Conservation (phyloP, 768 basidiomycete species). For the Lactarius hengduanensis region DNA sequence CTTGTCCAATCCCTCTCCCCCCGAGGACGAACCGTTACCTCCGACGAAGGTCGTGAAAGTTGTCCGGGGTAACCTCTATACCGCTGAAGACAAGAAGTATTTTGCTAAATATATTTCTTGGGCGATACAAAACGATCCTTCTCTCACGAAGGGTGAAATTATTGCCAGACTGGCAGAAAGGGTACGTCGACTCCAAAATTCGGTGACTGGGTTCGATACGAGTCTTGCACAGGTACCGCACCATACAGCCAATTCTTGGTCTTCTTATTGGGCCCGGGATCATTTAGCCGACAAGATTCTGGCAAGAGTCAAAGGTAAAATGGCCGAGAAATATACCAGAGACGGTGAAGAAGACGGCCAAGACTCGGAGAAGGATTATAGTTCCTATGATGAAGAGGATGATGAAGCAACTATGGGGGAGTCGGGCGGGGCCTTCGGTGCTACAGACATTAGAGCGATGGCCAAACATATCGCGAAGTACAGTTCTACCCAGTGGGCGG, state of each 20-base stretch:
- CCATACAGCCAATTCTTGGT: constrained; percentile 24
- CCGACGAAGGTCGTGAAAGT: constrained; percentile 48
- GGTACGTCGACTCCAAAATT: constrained; percentile 36
- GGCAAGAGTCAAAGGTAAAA: constrained; percentile 2
- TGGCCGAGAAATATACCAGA: constrained; percentile 1
- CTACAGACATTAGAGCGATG: constrained; percentile 61
- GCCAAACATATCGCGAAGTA: constrained; percentile 53
- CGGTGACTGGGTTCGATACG: not conserved
- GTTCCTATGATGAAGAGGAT: constrained; percentile 33
- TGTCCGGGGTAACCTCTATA: constrained; percentile 59
- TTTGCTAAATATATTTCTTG: constrained; percentile 67
- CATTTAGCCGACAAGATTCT: constrained; percentile 22
- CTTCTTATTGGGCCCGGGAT: constrained; percentile 17
- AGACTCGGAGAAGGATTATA: constrained; percentile 30
- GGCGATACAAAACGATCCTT: constrained; percentile 55
- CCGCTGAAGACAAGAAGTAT: constrained; percentile 61
- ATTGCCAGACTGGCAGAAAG: constrained; percentile 56
- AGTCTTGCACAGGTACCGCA: constrained; percentile 24
- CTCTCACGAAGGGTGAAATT: constrained; percentile 51
- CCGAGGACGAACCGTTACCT: constrained; percentile 68
- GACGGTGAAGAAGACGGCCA: constrained; percentile 35
- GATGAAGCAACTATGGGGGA: constrained; percentile 50
- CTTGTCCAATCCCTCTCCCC: constrained; percentile 58
- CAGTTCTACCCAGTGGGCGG: constrained; percentile 44
- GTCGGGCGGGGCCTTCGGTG: constrained; percentile 48